Base-by-base conservation (phyloP, 208 protist genomes). In the Crithidia acanthocephali region DNA sequence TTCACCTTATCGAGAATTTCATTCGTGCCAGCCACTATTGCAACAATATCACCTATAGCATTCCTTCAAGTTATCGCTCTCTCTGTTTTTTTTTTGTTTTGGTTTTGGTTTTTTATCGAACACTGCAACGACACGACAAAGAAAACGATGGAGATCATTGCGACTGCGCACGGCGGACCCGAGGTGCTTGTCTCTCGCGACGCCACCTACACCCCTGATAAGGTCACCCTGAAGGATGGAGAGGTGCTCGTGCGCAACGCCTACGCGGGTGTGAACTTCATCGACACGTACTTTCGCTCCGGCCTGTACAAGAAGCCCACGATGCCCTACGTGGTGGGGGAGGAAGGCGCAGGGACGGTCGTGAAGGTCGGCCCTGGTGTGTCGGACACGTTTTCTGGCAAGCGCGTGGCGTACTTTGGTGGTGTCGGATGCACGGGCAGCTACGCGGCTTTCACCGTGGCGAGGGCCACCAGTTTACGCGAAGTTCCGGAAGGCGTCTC, bases 201-300 rank as follows among this genome's bases (percentile, higher is more conserved):
- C 59, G 84, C 50, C n/a, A n/a, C n/a, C 35, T 44, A 74, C 4
- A 57, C 80, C 0, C 55, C 55, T 11, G 55, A 11, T 2, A 59
- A 40, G 20, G 55, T 44, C 30, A 90, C 40, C n/a, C n/a, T n/a
- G n/a, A n/a, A n/a, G n/a, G n/a, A n/a, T n/a, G n/a, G n/a, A n/a
- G n/a, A n/a, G n/a, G 83, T 90, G 25, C 70, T 91, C 20, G 83
- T 92, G 25, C 47, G 58, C 25, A 91, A 87, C 73, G 50, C 47
- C 1, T 91, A 87, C 73, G 80, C 86, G 6, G 93, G 93, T 23
- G 79, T 98, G 30, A 98, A 98, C 81, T 98, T 98, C 72, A 97
- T 98, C 61, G 95, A 98, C 76, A 94, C 90, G 2, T 97, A 98
- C 82, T 94, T 84, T 70, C 85, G 94, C 45, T 67, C 27, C 5